A percentile compares a stretch with the other conserved stretches of the same genome.
Conservation (phyloP, 106 monocot genomes). For the Agapanthus africanus region DNA sequence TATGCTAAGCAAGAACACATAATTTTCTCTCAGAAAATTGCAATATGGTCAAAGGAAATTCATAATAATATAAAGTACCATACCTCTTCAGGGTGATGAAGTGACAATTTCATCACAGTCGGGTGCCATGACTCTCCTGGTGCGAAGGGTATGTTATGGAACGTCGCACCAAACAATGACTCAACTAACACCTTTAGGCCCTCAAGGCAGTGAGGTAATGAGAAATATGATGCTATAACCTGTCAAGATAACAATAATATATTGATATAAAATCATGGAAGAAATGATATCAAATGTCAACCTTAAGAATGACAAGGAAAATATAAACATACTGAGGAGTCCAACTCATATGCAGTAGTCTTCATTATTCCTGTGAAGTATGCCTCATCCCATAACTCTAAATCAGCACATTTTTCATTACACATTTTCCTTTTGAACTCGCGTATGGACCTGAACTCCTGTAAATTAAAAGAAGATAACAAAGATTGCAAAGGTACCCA, state of each 20-base stretch:
- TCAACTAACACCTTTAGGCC: conserved; percentile 74
- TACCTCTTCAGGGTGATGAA: conserved; percentile 92
- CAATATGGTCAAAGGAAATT: not conserved
- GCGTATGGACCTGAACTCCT: conserved; percentile 61
- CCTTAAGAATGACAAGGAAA: not conserved
- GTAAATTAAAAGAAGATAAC: not conserved
- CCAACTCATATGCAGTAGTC: conserved; percentile 48
- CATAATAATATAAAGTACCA: not conserved
- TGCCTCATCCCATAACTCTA: conserved; percentile 91
- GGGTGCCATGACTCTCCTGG: conserved; percentile 90
- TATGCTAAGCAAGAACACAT: too few species aligned
- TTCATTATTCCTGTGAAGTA: conserved; percentile 80
- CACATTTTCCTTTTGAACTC: conserved; percentile 60
- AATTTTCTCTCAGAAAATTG: too few species aligned
- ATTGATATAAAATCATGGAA: not conserved
- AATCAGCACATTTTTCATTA: conserved; percentile 34
- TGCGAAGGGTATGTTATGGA: conserved; percentile 45
- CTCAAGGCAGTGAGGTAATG: conserved; percentile 63
- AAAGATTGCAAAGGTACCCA: not conserved
- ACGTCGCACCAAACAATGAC: conserved; percentile 83
- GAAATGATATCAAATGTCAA: not conserved
- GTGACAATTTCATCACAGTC: conserved; percentile 74
- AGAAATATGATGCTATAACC: conserved; percentile 77
- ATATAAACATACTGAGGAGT: conserved; percentile 47
- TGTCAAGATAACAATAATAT: conserved; percentile 16